Evolutionary conservation across 371 early-diverging fungal species (phyloP).

Genomic region (Mucor plumbeus): DNA sequence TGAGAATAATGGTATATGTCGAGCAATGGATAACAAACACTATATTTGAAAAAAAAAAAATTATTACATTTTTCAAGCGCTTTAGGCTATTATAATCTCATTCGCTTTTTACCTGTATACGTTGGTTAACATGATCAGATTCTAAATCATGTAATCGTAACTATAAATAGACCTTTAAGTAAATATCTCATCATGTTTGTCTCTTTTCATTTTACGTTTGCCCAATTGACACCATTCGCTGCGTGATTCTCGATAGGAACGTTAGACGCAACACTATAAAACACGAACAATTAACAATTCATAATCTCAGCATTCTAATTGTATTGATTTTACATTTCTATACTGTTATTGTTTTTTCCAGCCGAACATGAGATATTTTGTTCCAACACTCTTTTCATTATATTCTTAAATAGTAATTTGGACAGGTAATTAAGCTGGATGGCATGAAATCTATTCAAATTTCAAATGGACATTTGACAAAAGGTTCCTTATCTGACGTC

Average conservation of each 20-base stretch:
- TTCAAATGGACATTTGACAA: not conserved
- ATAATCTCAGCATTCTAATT: not conserved
- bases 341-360: not conserved
- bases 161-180: not conserved
- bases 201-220: not conserved
- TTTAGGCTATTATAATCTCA: not conserved
- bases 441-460: not conserved
- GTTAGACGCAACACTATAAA: slow-evolving; percentile 71
- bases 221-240: slow-evolving; percentile 9
- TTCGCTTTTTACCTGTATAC: slow-evolving; percentile 18
- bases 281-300: not conserved
- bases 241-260: slow-evolving; percentile 96
- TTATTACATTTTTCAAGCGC: not conserved
- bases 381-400: not conserved
- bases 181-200: not conserved
- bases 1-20: slow-evolving; percentile 18
- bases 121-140: slow-evolving; percentile 21
- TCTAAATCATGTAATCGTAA: slow-evolving; percentile 1
- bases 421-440: not conserved
- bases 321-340: not conserved
- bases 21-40: slow-evolving; percentile 26
- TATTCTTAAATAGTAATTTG: not conserved
- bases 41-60: slow-evolving; percentile 1
- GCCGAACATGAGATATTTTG: not conserved
- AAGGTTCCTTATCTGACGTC: not conserved